These are phyloP conservation scores for Penicillium ucsense DNA, from an alignment of 495 filamentous ascomycete species.

Conservation along the genomic window DNA sequence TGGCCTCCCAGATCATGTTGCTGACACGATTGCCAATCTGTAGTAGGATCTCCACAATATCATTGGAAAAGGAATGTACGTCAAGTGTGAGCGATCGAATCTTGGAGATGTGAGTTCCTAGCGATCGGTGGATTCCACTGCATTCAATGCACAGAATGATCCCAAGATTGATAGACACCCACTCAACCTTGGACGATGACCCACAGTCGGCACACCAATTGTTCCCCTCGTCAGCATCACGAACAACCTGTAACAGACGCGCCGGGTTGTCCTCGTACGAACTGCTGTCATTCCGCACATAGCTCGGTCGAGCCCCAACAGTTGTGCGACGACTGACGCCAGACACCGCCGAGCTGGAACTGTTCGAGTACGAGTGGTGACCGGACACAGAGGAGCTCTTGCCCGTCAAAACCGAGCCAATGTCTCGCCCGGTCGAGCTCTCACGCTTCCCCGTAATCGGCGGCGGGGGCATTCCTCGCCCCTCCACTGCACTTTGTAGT, in stretches of 20 bases:
- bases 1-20: conserved; percentile 96
- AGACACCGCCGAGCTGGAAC: conserved; percentile 46
- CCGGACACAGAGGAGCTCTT: conserved; percentile 71
- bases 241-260: conserved; percentile 74
- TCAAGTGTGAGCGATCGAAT: conserved; percentile 92
- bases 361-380: conserved; percentile 44
- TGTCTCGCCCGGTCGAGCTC: conserved; percentile 60
- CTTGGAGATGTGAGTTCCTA: conserved; percentile 97
- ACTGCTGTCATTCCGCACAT: conserved; percentile 53
- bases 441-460: conserved; percentile 36
- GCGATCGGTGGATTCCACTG: conserved; percentile 90
- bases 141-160: conserved; percentile 98
- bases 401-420: conserved; percentile 87
- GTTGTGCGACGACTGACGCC: conserved; percentile 74
- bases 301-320: conserved; percentile 77
- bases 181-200: conserved; percentile 85
- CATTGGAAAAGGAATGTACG: conserved; percentile 87
- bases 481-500: conserved; percentile 88
- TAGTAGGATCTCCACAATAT: conserved; percentile 90
- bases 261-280: conserved; percentile 74
- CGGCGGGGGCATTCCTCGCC: conserved; percentile 45
- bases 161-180: conserved; percentile 96
- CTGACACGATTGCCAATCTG: conserved; percentile 88
- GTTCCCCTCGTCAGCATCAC: conserved; percentile 88
- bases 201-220: conserved; percentile 93